Evolutionary conservation across 495 filamentous ascomycete genomes (phyloP).

Genomic region (Aspergillus wentii): DNA sequence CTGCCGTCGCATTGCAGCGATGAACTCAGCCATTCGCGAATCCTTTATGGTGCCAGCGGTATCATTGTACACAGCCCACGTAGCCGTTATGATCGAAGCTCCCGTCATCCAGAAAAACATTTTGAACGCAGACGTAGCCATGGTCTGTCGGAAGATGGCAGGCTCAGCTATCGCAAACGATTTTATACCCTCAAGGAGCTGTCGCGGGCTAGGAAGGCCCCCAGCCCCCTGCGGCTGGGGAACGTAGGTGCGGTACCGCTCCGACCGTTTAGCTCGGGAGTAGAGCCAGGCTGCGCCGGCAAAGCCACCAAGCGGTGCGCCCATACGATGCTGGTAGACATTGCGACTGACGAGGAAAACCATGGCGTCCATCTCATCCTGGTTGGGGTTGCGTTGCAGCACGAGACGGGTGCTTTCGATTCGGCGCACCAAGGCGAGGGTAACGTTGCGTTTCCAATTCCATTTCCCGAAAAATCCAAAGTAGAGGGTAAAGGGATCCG

Average conservation of each 20-base stretch:
- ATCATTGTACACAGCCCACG: slow-evolving; percentile 10
- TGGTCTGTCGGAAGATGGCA: not conserved
- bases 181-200: slow-evolving; percentile 1
- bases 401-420: slow-evolving; percentile 15
- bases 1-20: slow-evolving; percentile 12
- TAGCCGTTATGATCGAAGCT: slow-evolving; percentile 4
- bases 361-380: slow-evolving; percentile 33
- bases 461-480: slow-evolving; percentile 22
- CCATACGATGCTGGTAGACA: slow-evolving; percentile 17
- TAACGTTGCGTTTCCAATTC: slow-evolving; percentile 14
- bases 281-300: slow-evolving; percentile 8
- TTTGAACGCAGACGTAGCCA: slow-evolving; percentile 8
- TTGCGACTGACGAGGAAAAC: slow-evolving; percentile 13
- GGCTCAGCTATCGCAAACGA: slow-evolving; percentile 1
- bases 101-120: slow-evolving; percentile 15
- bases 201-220: not conserved
- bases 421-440: slow-evolving; percentile 5
- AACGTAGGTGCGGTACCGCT: slow-evolving; percentile 6
- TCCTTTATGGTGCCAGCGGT: slow-evolving; percentile 14
- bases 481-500: slow-evolving; percentile 23
- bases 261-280: slow-evolving; percentile 3
- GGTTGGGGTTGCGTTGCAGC: slow-evolving; percentile 22
- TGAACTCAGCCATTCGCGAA: slow-evolving; percentile 21
- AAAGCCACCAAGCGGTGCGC: slow-evolving; percentile 13
- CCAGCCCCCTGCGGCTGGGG: not conserved